Evolutionary conservation across 2,329 filamentous ascomycete genomes (phyloP).

Genomic region (Xylariaceae sp.): DNA sequence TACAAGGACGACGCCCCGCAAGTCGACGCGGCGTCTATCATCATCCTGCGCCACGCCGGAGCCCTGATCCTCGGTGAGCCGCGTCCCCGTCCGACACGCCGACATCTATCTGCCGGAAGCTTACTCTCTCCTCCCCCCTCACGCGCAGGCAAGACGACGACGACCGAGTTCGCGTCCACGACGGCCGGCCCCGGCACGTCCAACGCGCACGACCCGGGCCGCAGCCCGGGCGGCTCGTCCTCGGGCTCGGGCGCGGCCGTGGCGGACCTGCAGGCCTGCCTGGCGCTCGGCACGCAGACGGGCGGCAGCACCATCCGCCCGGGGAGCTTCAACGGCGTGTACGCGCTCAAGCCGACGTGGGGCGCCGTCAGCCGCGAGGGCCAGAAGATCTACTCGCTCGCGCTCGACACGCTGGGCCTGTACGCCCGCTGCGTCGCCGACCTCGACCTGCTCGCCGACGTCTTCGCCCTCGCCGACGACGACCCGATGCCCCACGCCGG

Average conservation of each 20-base stretch:
- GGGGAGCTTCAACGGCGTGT: constrained; percentile 57
- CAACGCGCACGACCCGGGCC: constrained; percentile 57
- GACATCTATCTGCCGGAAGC: background rate
- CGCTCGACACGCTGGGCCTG: constrained; percentile 55
- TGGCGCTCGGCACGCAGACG: constrained; percentile 59
- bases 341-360: constrained; percentile 61
- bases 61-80: constrained; percentile 44
- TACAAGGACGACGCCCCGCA: constrained; percentile 37
- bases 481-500: constrained; percentile 13
- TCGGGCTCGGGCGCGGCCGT: constrained; percentile 61
- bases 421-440: constrained; percentile 52
- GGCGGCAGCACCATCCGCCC: constrained; percentile 58
- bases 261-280: constrained; percentile 53
- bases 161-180: constrained; percentile 57
- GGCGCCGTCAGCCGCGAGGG: constrained; percentile 55
- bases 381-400: constrained; percentile 49
- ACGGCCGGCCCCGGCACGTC: constrained; percentile 43
- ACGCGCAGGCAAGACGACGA: constrained; percentile 44
- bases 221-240: constrained; percentile 62
- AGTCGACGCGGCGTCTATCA: constrained; percentile 45
- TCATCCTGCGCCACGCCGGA: constrained; percentile 44
- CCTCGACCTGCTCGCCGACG: constrained; percentile 45
- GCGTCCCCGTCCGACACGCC: no score
- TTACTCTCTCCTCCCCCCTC: no score
- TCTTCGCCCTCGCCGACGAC: constrained; percentile 49